These are phyloP conservation scores for Ceratobasidium sp. DNA, from an alignment of 1,284 basidiomycete genomes.

Conservation along the genomic window DNA sequence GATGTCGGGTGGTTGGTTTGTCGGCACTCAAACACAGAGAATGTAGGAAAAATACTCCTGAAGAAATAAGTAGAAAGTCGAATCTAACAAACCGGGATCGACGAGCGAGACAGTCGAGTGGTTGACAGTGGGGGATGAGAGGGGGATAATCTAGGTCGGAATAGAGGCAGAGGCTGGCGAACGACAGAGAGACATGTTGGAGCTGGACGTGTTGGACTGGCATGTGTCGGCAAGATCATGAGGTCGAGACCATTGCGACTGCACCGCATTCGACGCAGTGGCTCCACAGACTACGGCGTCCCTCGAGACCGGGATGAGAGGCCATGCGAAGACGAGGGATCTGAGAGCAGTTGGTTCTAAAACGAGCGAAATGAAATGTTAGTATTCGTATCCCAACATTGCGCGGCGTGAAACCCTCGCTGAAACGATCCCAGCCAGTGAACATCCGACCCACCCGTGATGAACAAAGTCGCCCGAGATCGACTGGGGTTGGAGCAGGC, in stretches of 20 bases:
- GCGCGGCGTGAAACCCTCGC: conserved; percentile 41
- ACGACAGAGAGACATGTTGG: neutral
- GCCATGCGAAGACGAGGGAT: conserved; percentile 81
- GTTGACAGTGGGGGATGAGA: conserved; percentile 12
- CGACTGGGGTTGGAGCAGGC: conserved; percentile 76
- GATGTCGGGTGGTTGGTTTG: conserved; percentile 11
- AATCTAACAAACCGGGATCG: conserved; percentile 43
- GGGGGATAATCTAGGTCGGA: conserved; percentile 2
- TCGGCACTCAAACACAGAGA: conserved; percentile 11
- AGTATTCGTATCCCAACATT: neutral
- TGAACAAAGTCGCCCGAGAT: conserved; percentile 64
- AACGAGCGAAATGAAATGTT: conserved; percentile 17
- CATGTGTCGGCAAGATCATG: conserved; percentile 55
- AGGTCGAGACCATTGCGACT: conserved; percentile 78
- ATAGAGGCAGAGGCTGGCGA: neutral
- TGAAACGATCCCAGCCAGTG: conserved; percentile 30
- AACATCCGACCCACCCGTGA: conserved; percentile 72
- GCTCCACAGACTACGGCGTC: conserved; percentile 83
- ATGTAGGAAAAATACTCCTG: conserved; percentile 6
- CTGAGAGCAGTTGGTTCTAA: conserved; percentile 76
- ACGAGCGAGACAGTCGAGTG: neutral
- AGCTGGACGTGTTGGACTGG: conserved; percentile 2
- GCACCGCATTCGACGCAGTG: conserved; percentile 88
- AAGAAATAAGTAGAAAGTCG: conserved; percentile 34
- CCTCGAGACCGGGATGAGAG: conserved; percentile 70